Evolutionary conservation across 768 basidiomycete species (phyloP).

Genomic region (Amanita pallidorosea): DNA sequence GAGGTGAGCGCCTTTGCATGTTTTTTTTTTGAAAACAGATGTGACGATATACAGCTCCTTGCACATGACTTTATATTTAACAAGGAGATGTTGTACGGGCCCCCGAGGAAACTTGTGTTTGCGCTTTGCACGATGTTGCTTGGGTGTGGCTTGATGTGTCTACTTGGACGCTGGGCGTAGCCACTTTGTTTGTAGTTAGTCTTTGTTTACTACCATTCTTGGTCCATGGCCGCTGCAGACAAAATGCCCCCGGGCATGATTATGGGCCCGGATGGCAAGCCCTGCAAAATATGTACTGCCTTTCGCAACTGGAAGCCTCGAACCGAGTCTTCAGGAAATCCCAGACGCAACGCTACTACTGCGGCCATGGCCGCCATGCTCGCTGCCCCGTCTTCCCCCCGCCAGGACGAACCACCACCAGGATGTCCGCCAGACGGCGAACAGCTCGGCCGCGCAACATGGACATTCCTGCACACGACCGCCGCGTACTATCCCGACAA

Average conservation of each 20-base stretch:
- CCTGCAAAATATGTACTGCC: conserved; percentile 85
- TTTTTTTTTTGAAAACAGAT: background rate
- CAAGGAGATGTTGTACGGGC: conserved; percentile 70
- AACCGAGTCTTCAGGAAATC: conserved; percentile 12
- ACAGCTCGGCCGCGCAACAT: conserved; percentile 83
- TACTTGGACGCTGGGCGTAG: conserved; percentile 84
- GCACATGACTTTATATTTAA: conserved; percentile 95
- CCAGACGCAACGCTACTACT: conserved; percentile 9
- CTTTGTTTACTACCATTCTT: background rate
- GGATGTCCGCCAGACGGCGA: conserved; percentile 90
- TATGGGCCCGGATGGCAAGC: conserved; percentile 88
- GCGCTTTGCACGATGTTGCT: conserved; percentile 69
- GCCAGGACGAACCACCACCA: conserved; percentile 31
- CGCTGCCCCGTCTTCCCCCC: conserved; percentile 8
- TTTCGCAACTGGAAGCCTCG: conserved; percentile 61
- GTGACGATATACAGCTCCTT: conserved; percentile 42
- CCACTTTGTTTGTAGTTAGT: background rate
- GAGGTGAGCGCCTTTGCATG: conserved; percentile 37
- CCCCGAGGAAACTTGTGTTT: conserved; percentile 55
- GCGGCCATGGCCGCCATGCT: conserved; percentile 17
- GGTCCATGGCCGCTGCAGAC: background rate
- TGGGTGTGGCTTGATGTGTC: conserved; percentile 83
- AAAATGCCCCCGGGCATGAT: conserved; percentile 74
- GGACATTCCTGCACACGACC: conserved; percentile 94
- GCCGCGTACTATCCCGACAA: conserved; percentile 91